Conservation (phyloP, 163 green algal genomes). For the Volvox carteri region DNA sequence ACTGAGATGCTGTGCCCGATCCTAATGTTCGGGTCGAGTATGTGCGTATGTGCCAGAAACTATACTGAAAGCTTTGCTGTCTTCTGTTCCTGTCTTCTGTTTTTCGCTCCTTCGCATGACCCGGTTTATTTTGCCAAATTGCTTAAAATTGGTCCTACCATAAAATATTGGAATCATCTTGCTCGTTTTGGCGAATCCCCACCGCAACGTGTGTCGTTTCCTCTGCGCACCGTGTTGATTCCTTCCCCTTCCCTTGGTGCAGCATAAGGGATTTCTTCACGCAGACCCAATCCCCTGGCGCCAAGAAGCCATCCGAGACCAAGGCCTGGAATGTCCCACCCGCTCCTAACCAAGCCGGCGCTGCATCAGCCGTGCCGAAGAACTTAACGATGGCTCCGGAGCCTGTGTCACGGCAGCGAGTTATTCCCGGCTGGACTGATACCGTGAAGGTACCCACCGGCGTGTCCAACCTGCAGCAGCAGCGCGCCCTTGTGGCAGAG, state of each 20-base stretch:
- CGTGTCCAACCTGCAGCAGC: neutral
- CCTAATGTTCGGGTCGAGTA: neutral
- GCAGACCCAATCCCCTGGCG: no score
- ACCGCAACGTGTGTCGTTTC: no score
- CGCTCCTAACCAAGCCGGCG: no score
- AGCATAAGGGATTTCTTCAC: no score
- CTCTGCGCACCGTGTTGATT: no score
- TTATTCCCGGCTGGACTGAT: neutral
- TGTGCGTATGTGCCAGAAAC: neutral
- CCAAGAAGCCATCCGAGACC: neutral
- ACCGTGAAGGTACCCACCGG: neutral
- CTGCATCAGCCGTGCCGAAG: neutral
- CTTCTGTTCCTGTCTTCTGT: neutral
- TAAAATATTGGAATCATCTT: no score
- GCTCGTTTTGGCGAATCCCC: no score
- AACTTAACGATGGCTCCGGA: conserved; percentile 20
- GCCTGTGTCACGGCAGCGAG: neutral
- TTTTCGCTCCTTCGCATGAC: no score
- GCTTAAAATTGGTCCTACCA: no score
- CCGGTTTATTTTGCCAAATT: no score
- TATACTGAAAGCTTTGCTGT: neutral
- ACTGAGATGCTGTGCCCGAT: neutral
- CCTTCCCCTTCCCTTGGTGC: no score
- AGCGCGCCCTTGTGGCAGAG: conserved; percentile 20
- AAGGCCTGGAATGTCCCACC: no score